Evolutionary conservation across 1,284 basidiomycete species (phyloP), one percentile per base, ranked within the genome.

Genomic region (Naganishia sp.): DNA sequence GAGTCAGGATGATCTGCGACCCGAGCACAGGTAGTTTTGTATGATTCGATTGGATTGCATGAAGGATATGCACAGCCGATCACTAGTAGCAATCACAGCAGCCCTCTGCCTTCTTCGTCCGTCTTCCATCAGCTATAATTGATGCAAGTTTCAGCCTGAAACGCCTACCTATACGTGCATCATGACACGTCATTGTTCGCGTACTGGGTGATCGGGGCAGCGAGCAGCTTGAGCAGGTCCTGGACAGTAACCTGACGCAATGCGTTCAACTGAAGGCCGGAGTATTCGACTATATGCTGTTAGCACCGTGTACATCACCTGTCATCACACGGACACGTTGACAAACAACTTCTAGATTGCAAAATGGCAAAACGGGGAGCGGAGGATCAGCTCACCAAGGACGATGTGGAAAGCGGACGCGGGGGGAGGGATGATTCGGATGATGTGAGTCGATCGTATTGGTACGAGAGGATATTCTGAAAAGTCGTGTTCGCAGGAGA

Each of bases 371-470:
- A 91, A 80, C 85, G 90, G 75, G 84, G 82, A 63, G 90, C 90
- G 72, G 89, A 90, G 56, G 85, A 82, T 68, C 88, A 92, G 72
- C 74, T 90, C 43, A 83, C 84, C 15, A 89, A 86, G 73, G 88
- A 88, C 67, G 83, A 82, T 46, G 74, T 56, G 13, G 69, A 72
- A 50, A 15, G 69, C 68, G 41, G 72, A 71, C 52, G 72, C 70
- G 7, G 81, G 80, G 56, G 80, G 79, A 83, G 81, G 6, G 81
- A 81, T 42, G 82, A 82, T 54, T 68, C 75, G 68, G 80, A 75
- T 54, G 49, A 63, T 28, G 4, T 17, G 49, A 25, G 57, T 21
- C n/a, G 32, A 6, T 21, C 1, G 60, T 9, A 5, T 3, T 52
- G 13, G 35, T 10, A 13, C 35, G 35, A 39, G 7, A 15, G 5